Conservation (phyloP, 2,329 filamentous ascomycete genomes). For the Apiospora malaysiana region DNA sequence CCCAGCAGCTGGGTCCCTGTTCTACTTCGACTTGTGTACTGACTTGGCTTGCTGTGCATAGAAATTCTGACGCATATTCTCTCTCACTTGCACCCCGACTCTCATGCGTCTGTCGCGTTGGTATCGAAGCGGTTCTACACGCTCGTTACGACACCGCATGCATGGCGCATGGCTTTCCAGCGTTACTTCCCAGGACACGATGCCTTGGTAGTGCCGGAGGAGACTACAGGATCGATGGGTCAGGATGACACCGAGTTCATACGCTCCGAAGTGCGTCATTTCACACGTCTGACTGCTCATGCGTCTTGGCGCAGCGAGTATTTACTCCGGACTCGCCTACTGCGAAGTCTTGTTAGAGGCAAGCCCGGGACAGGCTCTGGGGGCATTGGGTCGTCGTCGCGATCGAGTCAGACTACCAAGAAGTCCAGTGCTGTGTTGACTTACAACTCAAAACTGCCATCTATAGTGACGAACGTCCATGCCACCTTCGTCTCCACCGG, state of each 20-base stretch:
- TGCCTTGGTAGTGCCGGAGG: slow-evolving; percentile 50
- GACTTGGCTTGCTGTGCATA: slow-evolving; percentile 45
- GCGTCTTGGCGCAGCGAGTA: slow-evolving; percentile 98
- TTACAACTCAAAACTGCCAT: slow-evolving; percentile 84
- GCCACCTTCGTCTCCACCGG: slow-evolving; percentile 72
- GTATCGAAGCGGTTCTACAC: slow-evolving; percentile 88
- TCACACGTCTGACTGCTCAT: slow-evolving; percentile 79
- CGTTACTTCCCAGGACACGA: slow-evolving; percentile 86
- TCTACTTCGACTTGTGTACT: slow-evolving; percentile 5
- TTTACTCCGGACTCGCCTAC: slow-evolving; percentile 81
- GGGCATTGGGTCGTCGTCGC: slow-evolving; percentile 58
- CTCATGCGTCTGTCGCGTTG: slow-evolving; percentile 80
- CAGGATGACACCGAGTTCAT: slow-evolving; percentile 59
- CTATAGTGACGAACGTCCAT: slow-evolving; percentile 79
- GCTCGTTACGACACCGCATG: slow-evolving; percentile 88
- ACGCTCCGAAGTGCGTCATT: slow-evolving; percentile 76
- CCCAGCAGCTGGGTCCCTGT: slow-evolving; percentile 17
- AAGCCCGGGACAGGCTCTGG: slow-evolving; percentile 70
- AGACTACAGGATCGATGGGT: slow-evolving; percentile 44
- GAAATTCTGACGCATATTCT: slow-evolving; percentile 92
- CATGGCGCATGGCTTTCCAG: slow-evolving; percentile 91
- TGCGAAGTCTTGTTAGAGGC: slow-evolving; percentile 81
- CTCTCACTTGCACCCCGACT: slow-evolving; percentile 86
- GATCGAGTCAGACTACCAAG: slow-evolving; percentile 60
- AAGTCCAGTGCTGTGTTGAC: slow-evolving; percentile 77